These are phyloP conservation scores for Rachicladosporium sp. DNA, from an alignment of 2,329 filamentous ascomycete genomes.

Conservation along the genomic window DNA sequence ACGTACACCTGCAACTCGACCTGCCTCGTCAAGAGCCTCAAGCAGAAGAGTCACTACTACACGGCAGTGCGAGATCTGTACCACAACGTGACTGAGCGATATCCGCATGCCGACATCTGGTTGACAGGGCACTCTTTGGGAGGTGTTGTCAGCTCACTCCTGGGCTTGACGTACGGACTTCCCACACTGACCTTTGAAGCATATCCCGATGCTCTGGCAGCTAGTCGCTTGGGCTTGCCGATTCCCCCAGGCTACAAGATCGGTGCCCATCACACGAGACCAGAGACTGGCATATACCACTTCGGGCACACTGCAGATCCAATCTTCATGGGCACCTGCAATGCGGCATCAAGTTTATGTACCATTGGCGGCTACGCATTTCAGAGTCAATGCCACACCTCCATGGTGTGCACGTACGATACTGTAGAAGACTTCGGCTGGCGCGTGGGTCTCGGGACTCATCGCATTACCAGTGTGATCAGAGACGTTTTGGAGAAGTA, in stretches of 20 bases:
- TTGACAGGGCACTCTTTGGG: conserved; percentile 81
- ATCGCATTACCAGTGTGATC: conserved; percentile 79
- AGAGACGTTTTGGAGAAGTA: conserved; percentile 73
- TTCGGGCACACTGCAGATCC: conserved; percentile 91
- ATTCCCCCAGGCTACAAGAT: conserved; percentile 65
- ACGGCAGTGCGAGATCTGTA: conserved; percentile 76
- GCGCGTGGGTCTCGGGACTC: conserved; percentile 77
- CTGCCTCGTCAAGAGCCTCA: conserved; percentile 62
- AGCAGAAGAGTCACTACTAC: conserved; percentile 79
- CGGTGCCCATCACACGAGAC: conserved; percentile 54
- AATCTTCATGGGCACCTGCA: conserved; percentile 83
- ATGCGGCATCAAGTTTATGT: conserved; percentile 74
- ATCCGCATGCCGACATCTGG: conserved; percentile 74
- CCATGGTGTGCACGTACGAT: conserved; percentile 77
- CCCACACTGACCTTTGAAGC: conserved; percentile 87
- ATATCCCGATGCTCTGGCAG: conserved; percentile 76
- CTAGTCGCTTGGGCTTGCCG: conserved; percentile 68
- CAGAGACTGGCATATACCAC: conserved; percentile 68
- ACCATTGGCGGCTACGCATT: conserved; percentile 84
- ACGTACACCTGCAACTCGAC: conserved; percentile 86
- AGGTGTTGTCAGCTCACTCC: conserved; percentile 68
- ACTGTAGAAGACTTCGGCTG: conserved; percentile 81
- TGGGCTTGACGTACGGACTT: conserved; percentile 78
- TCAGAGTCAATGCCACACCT: conserved; percentile 78
- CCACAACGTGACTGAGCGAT: conserved; percentile 75